Base-by-base conservation (phyloP, 2,329 filamentous ascomycete genomes). In the Aquanectria penicillioides region DNA sequence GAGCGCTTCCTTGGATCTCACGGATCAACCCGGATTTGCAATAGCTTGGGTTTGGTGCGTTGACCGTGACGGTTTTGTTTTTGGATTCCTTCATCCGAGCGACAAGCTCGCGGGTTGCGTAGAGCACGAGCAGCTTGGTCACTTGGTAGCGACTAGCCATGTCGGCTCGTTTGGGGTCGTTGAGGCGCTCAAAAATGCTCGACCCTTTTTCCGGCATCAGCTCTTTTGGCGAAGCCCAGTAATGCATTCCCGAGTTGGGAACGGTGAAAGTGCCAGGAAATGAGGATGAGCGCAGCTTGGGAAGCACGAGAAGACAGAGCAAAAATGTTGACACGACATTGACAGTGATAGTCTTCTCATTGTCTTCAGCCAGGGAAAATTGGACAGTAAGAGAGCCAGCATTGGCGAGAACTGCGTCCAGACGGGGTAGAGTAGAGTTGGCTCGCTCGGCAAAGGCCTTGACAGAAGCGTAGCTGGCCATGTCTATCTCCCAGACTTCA, bases 401-500 rank as follows among this genome's bases (percentile, higher is more conserved):
- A 29, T 77, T 85, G 26, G 77, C 74, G 4, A 83, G 68, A 0
- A 79, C 75, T 4, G 71, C 77, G 55, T 85, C 81, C 7, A 85
- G 62, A 8, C 77, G 75, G 0, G 71, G 49, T 4, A 84, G 69
- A 2, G 69, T 44, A 13, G 46, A 38, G 11, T 23, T n/a, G 0
- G 47, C 64, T 0, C 65, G 28, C 8, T 36, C 41, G 2, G 71
- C 72, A 36, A 85, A 85, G 0, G 62, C 52, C 22, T 74, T 72
- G 11, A 85, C 69, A 0, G 80, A 83, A 0, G 74, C 71, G 20
- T 83, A 84, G 2, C 71, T 77, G 0, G 50, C 57, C 75, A 85
- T 79, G 38, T 86, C 81, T 4, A 86, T 64, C 0, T 66, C 7
- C 80, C 79, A 85, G 11, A 85, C 80, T 9, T 82, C 74, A 8